phyloP scores from a whole-genome alignment of 2,329 filamentous ascomycete species.

The Elsinoe fawcettii region DNA sequence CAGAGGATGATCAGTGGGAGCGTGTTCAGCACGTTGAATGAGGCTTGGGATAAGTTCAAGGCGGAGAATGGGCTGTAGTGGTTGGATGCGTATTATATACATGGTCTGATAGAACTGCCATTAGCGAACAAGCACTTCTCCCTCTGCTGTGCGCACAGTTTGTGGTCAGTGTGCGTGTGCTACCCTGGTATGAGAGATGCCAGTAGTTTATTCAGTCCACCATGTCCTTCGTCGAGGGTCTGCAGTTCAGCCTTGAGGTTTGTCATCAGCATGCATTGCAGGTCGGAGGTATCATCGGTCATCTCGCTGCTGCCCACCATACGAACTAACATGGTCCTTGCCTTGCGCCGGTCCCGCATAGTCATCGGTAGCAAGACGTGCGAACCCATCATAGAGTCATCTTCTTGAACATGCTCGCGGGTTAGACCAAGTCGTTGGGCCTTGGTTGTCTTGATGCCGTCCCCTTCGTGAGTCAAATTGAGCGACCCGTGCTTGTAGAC shows the following conservation, averaged over 20 bases:
- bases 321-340: constrained; percentile 44
- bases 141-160: not conserved
- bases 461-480: constrained; percentile 52
- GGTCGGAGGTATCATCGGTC: constrained; percentile 36
- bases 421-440: constrained; percentile 61
- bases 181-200: not conserved
- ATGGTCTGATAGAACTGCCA: not conserved
- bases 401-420: constrained; percentile 27
- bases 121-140: not conserved
- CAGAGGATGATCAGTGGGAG: constrained; percentile 59
- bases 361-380: constrained; percentile 47
- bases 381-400: constrained; percentile 23
- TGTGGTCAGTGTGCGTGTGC: not conserved
- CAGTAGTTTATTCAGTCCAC: not conserved
- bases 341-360: constrained; percentile 51
- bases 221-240: constrained; percentile 23
- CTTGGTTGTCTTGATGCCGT: constrained; percentile 40
- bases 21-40: constrained; percentile 58
- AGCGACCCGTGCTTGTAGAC: constrained; percentile 67
- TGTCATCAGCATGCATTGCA: constrained; percentile 67
- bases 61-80: constrained; percentile 43
- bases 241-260: constrained; percentile 74
- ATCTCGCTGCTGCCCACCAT: constrained; percentile 30
- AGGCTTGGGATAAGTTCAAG: constrained; percentile 63
- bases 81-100: not conserved